These are phyloP conservation scores for Plenodomus tracheiphilus DNA, from an alignment of 2,329 filamentous ascomycete genomes.

Conservation along the genomic window DNA sequence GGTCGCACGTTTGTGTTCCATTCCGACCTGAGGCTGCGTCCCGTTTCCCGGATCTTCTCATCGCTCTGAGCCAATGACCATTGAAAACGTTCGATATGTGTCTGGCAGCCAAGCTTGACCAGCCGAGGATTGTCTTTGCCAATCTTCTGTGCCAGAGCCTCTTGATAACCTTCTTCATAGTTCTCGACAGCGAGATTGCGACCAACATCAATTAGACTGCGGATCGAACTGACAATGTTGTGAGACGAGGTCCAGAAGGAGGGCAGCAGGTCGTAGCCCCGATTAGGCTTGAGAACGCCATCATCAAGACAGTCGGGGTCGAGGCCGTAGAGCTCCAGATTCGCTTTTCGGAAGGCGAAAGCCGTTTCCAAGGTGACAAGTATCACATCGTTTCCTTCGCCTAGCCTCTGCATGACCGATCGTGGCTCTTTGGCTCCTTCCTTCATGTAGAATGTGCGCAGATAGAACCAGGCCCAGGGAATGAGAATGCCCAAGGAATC, in stretches of 20 bases:
- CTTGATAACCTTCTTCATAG: constrained; percentile 42
- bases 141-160: constrained; percentile 51
- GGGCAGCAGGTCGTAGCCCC: constrained; percentile 69
- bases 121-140: constrained; percentile 51
- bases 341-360: constrained; percentile 71
- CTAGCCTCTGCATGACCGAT: constrained; percentile 49
- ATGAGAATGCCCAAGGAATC: constrained; percentile 73
- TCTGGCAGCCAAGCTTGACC: constrained; percentile 61
- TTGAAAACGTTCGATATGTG: constrained; percentile 61
- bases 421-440: constrained; percentile 62
- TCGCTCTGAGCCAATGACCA: constrained; percentile 61
- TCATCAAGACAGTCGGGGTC: constrained; percentile 62
- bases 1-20: constrained; percentile 47
- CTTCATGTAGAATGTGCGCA: constrained; percentile 75
- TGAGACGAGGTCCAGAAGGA: constrained; percentile 83
- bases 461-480: constrained; percentile 68
- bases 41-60: constrained; percentile 53
- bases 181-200: constrained; percentile 46
- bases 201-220: constrained; percentile 46
- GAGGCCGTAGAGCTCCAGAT: constrained; percentile 74
- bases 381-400: constrained; percentile 77
- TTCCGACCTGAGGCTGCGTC: constrained; percentile 51
- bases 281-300: constrained; percentile 47
- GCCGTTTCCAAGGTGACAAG: constrained; percentile 64
- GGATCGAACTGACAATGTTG: constrained; percentile 47